Percentiles rank a stretch among this genome's conserved stretches.
Conservation (phyloP, 805 yeast genomes). For the Candida ovalis region DNA sequence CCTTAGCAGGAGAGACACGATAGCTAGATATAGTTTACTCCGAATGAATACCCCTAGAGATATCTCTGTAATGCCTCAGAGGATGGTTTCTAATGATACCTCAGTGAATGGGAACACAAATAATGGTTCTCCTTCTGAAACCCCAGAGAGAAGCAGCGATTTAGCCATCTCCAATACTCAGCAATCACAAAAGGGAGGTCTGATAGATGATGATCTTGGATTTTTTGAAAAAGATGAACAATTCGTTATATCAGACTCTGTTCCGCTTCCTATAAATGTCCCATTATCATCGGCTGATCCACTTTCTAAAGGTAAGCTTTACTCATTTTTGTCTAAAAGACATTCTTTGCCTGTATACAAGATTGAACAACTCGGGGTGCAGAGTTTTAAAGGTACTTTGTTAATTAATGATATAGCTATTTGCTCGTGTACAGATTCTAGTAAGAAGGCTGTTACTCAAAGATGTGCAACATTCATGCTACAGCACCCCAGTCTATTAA, state of each 20-base stretch:
- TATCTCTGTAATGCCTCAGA: constrained; percentile 12
- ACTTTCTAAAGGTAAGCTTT: constrained; percentile 29
- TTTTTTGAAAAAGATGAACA: constrained; percentile 1
- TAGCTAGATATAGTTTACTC: constrained; percentile 60
- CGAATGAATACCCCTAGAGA: constrained; percentile 52
- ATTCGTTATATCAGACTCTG: background rate
- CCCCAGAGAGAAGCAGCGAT: background rate
- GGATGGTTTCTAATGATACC: no score
- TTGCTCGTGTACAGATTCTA: constrained; percentile 32
- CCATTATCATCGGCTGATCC: constrained; percentile 18
- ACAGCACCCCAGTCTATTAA: constrained; percentile 18
- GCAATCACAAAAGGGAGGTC: background rate
- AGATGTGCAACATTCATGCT: constrained; percentile 35
- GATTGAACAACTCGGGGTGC: constrained; percentile 14
- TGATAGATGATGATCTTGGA: background rate
- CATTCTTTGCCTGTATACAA: constrained; percentile 32
- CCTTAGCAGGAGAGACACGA: constrained; percentile 48
- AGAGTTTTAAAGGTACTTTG: constrained; percentile 25
- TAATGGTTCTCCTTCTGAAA: background rate
- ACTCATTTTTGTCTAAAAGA: constrained; percentile 23
- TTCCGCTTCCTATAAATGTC: constrained; percentile 2
- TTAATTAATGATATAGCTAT: constrained; percentile 31
- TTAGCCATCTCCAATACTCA: background rate
- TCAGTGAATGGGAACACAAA: constrained; percentile 1
- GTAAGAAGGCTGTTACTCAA: constrained; percentile 37